Percentiles rank a stretch among this genome's conserved stretches.
phyloP scores from a whole-genome alignment of 495 filamentous ascomycete species.

The Evansstolkia leycettana region DNA sequence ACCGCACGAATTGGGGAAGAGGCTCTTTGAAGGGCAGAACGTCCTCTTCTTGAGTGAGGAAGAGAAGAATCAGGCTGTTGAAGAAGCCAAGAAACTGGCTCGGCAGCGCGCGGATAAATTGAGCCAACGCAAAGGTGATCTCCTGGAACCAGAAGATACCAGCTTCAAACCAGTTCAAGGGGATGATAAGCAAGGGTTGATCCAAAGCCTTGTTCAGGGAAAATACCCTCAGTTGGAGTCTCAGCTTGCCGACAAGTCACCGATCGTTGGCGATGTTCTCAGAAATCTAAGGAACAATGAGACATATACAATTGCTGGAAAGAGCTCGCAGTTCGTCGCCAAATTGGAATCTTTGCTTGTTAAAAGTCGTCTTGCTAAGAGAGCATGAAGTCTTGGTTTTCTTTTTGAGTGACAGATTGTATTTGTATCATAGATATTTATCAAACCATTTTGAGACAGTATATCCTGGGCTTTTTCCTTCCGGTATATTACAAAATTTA shows the following conservation, averaged over 20 bases:
- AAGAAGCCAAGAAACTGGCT: slow-evolving; percentile 22
- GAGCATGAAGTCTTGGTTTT: too few relatives aligned
- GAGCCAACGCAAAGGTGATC: slow-evolving; percentile 26
- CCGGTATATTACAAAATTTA: too few relatives aligned
- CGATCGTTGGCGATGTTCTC: slow-evolving; percentile 22
- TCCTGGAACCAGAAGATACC: slow-evolving; percentile 23
- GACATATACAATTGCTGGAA: slow-evolving; percentile 30
- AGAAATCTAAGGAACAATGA: slow-evolving; percentile 32
- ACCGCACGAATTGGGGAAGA: slow-evolving; percentile 25
- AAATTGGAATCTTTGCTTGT: slow-evolving; percentile 32
- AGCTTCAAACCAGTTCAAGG: slow-evolving; percentile 34
- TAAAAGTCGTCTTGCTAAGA: slow-evolving; percentile 17
- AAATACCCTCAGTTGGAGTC: slow-evolving; percentile 19
- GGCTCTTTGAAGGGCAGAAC: slow-evolving; percentile 27
- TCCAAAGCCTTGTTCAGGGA: slow-evolving; percentile 59
- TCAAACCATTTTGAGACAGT: too few relatives aligned
- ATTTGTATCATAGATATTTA: too few relatives aligned
- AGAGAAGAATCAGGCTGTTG: slow-evolving; percentile 25
- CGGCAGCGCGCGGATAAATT: slow-evolving; percentile 29
- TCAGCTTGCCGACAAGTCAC: slow-evolving; percentile 8
- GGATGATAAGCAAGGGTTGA: slow-evolving; percentile 48
- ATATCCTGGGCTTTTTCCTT: too few relatives aligned
- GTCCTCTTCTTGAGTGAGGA: slow-evolving; percentile 28
- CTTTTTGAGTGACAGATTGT: too few relatives aligned
- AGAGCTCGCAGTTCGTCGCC: slow-evolving; percentile 25